Evolutionary conservation across 345 rosid genomes (phyloP).

Genomic region (Aquilaria malaccensis): DNA sequence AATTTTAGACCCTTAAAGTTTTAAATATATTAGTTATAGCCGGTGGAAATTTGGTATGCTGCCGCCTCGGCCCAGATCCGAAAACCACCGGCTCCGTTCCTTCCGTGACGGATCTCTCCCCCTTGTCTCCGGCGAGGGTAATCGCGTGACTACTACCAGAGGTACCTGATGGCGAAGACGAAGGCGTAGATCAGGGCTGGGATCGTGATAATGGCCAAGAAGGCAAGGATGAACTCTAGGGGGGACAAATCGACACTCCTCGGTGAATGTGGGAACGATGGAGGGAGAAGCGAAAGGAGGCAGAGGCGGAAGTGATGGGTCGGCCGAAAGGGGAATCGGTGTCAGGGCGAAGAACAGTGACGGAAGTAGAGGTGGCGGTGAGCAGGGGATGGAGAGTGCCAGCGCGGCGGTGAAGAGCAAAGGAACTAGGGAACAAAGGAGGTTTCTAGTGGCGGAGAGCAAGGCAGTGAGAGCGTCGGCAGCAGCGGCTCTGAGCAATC

Average conservation of each 20-base stretch:
- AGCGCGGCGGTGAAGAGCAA: too few species aligned
- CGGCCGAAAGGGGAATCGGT: too few species aligned
- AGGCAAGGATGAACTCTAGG: constrained; percentile 52
- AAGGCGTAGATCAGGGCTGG: constrained; percentile 19
- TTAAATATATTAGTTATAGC: too few species aligned
- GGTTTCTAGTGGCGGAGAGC: not conserved
- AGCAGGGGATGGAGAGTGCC: too few species aligned
- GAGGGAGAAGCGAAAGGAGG: constrained; percentile 15
- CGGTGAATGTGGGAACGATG: constrained; percentile 50
- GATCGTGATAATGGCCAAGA: constrained; percentile 64
- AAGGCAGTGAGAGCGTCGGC: not conserved
- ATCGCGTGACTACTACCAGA: constrained; percentile 6
- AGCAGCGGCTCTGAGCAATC: not conserved
- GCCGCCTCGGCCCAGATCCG: too few species aligned
- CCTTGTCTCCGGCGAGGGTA: too few species aligned
- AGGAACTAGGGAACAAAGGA: too few species aligned
- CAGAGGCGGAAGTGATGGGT: not conserved
- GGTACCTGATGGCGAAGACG: constrained; percentile 50
- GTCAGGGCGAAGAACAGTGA: not conserved
- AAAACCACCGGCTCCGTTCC: too few species aligned
- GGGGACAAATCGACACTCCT: constrained; percentile 57
- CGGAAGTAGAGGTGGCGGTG: not conserved
- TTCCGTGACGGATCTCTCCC: too few species aligned
- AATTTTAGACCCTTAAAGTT: too few species aligned
- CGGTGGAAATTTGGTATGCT: too few species aligned